Conservation (phyloP, 148 eudicot species). For the Rhododendron mucronatum region DNA sequence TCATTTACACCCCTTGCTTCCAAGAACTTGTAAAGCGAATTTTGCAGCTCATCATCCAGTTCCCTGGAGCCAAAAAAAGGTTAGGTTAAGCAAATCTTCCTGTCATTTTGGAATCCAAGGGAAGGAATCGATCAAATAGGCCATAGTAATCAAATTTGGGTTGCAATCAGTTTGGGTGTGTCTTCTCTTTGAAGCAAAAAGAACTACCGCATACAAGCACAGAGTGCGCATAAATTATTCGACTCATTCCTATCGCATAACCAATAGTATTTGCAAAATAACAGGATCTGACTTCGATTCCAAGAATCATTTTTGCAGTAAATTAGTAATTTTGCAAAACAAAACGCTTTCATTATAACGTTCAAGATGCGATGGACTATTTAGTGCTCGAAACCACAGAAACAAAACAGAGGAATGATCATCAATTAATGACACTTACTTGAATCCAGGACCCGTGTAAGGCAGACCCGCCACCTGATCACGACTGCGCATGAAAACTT, state of each 20-base stretch:
- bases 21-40: conserved; percentile 64
- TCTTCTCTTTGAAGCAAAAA: not conserved
- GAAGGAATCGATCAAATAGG: not conserved
- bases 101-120: not conserved
- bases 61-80: conserved; percentile 47
- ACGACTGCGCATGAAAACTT: conserved; percentile 46
- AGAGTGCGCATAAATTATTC: not conserved
- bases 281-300: not conserved
- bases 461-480: conserved; percentile 38
- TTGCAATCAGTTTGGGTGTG: not conserved
- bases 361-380: not conserved
- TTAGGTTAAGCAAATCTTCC: not conserved
- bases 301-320: not conserved
- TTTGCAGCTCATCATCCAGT: conserved; percentile 79
- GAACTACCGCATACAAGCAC: not conserved
- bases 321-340: not conserved
- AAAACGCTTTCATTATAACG: not conserved
- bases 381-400: not conserved
- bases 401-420: not conserved
- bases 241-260: not conserved
- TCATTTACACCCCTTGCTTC: conserved; percentile 84
- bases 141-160: not conserved
- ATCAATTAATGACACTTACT: conserved; percentile 33
- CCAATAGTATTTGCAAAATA: not conserved
- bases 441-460: conserved; percentile 74